Percentiles rank a stretch among this genome's conserved stretches.
Evolutionary conservation across 1,139 yeast genomes (phyloP).

Genomic region (Hansenula sp.): DNA sequence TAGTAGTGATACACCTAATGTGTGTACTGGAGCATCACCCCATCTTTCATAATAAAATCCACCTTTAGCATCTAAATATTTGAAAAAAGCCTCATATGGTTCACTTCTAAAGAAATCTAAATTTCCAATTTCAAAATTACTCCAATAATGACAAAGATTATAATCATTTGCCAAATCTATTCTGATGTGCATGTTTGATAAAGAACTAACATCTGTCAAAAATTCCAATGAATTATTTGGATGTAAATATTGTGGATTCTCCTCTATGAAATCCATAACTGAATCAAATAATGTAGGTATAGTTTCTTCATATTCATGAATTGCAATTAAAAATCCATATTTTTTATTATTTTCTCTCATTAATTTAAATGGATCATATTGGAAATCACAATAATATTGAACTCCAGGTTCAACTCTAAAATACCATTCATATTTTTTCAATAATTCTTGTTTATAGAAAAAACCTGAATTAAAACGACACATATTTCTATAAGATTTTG

Average conservation of each 20-base stretch:
- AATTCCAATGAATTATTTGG: conserved; percentile 67
- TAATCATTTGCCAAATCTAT: conserved; percentile 47
- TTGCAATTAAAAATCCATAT: conserved; percentile 81
- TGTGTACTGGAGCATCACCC: conserved; percentile 99
- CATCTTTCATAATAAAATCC: conserved; percentile 92
- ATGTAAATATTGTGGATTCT: conserved; percentile 60
- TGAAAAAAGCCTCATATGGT: conserved; percentile 63
- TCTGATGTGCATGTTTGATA: conserved; percentile 16
- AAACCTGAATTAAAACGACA: conserved; percentile 80
- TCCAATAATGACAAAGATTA: conserved; percentile 93
- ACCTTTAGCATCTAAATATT: conserved; percentile 64
- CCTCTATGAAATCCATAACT: conserved; percentile 58
- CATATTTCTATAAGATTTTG: conserved; percentile 78
- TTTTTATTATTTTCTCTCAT: conserved; percentile 68
- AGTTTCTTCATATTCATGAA: conserved; percentile 77
- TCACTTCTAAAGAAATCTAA: conserved; percentile 75
- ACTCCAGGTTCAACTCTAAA: conserved; percentile 95
- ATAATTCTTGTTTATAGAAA: conserved; percentile 69
- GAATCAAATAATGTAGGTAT: conserved; percentile 81
- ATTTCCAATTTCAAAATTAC: conserved; percentile 85
- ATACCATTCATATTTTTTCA: conserved; percentile 71
- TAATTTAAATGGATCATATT: conserved; percentile 81
- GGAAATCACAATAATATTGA: conserved; percentile 77
- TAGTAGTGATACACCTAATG: conserved; percentile 67
- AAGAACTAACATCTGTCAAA: conserved; percentile 47